phyloP scores from a whole-genome alignment of 768 basidiomycete species.

The Tulasnella sp. region DNA sequence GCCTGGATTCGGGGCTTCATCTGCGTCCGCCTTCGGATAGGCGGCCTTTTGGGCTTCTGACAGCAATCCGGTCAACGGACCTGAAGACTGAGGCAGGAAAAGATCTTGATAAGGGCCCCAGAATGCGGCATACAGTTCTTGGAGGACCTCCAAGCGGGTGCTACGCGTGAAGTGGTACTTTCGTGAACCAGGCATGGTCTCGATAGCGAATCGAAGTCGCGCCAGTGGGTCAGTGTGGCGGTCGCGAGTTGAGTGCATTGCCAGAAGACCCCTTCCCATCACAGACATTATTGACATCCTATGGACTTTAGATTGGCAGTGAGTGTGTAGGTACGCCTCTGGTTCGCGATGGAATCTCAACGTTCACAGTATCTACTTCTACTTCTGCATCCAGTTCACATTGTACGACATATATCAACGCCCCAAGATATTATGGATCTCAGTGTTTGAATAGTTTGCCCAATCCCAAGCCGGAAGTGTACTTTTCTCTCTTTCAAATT shows the following conservation, averaged over 20 bases:
- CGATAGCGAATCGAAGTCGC: constrained; percentile 62
- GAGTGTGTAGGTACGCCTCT: too few relatives aligned
- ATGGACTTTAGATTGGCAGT: too few relatives aligned
- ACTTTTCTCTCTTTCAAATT: too few relatives aligned
- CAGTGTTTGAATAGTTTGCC: too few relatives aligned
- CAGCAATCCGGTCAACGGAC: constrained; percentile 45
- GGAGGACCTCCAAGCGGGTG: constrained; percentile 61
- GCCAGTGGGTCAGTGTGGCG: constrained; percentile 51
- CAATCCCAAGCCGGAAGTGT: too few relatives aligned
- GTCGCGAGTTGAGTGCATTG: constrained; percentile 28
- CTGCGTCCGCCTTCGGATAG: constrained; percentile 40
- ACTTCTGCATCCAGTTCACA: too few relatives aligned
- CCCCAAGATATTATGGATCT: too few relatives aligned
- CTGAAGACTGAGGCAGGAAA: constrained; percentile 53
- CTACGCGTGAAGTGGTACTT: constrained; percentile 38
- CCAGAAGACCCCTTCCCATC: constrained; percentile 12
- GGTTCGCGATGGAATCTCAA: too few relatives aligned
- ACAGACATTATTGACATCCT: constrained; percentile 4
- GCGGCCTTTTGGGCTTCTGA: constrained; percentile 49
- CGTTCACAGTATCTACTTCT: too few relatives aligned
- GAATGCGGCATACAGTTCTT: constrained; percentile 69
- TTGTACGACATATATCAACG: too few relatives aligned
- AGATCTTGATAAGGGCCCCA: constrained; percentile 65
- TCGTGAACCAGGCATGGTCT: constrained; percentile 68
- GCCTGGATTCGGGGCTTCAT: constrained; percentile 42